phyloP scores from a whole-genome alignment of 768 basidiomycete species.

The Rubroboletus satanas region DNA sequence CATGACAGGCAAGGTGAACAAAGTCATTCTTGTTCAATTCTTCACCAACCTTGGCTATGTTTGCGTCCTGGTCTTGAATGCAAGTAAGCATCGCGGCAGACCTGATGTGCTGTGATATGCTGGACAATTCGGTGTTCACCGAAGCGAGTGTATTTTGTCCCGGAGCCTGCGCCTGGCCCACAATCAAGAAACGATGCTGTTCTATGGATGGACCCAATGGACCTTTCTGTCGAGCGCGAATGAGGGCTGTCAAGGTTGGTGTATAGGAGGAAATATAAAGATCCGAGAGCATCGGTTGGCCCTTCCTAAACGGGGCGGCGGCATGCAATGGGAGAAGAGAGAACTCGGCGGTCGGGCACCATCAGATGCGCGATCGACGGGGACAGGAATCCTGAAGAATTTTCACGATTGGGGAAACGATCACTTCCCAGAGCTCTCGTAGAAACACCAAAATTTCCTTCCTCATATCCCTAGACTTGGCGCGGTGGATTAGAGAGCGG shows the following conservation, averaged over 20 bases:
- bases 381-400: neutral
- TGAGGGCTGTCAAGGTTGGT: neutral
- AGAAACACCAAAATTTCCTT: neutral
- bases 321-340: neutral
- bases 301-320: neutral
- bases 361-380: neutral
- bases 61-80: no score
- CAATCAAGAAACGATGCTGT: neutral
- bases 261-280: neutral
- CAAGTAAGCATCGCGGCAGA: no score
- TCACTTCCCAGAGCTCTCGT: neutral
- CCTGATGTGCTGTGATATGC: no score
- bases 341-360: neutral
- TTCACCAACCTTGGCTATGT: no score
- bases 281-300: neutral
- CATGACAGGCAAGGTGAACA: slow-evolving; percentile 15
- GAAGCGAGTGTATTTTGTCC: no score
- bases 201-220: neutral
- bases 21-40: no score
- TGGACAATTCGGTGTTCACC: no score
- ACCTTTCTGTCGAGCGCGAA: neutral
- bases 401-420: neutral
- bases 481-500: neutral
- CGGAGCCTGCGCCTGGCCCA: no score
- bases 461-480: neutral